These are phyloP conservation scores for Pelargonium cotyledonis DNA, from an alignment of 441 rosid species.

Conservation along the genomic window DNA sequence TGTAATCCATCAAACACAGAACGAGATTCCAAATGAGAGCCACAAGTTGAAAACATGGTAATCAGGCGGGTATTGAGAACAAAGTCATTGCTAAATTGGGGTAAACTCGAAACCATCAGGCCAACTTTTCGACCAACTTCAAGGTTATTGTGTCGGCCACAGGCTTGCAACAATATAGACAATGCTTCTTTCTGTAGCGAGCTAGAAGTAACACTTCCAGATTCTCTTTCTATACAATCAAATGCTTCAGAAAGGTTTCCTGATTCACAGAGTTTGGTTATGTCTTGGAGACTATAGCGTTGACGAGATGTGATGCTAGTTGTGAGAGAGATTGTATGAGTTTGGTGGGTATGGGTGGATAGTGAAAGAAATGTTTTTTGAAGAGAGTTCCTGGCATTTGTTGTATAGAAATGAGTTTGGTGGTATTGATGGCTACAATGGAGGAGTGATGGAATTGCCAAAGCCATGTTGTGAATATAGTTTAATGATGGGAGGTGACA, in stretches of 20 bases:
- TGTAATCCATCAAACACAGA: conserved; percentile 36
- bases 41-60: conserved; percentile 54
- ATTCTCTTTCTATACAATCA: conserved; percentile 21
- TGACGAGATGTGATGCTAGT: conserved; percentile 11
- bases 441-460: neutral
- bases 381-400: conserved; percentile 6
- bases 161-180: conserved; percentile 47
- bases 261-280: conserved; percentile 36
- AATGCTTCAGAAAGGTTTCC: conserved; percentile 38
- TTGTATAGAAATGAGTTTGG: neutral
- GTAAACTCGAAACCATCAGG: conserved; percentile 34
- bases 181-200: conserved; percentile 38
- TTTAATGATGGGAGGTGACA: neutral
- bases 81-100: conserved; percentile 33
- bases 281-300: conserved; percentile 26
- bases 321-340: conserved; percentile 4
- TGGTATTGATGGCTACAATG: neutral
- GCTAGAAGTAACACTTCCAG: conserved; percentile 20
- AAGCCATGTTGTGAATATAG: neutral
- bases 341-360: conserved; percentile 18
- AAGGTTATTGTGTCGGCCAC: conserved; percentile 39
- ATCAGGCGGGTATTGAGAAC: conserved; percentile 51
- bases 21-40: conserved; percentile 43
- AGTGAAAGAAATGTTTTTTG: conserved; percentile 17
- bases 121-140: conserved; percentile 43